phyloP scores from a whole-genome alignment of 345 rosid genomes.

The Eucalyptus marginata region DNA sequence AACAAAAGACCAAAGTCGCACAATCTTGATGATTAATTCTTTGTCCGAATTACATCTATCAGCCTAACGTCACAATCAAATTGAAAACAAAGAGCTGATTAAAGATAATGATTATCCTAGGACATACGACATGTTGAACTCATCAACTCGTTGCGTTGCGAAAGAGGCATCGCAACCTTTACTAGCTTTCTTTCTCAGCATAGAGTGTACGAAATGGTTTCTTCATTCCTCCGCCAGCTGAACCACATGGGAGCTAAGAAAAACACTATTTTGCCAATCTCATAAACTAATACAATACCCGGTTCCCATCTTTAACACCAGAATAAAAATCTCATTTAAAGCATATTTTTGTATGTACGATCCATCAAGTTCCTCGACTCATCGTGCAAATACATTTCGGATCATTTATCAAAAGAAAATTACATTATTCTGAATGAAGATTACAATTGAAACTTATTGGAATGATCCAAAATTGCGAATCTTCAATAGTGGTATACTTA shows the following conservation, averaged over 20 bases:
- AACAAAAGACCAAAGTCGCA: neutral
- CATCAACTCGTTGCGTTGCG: neutral
- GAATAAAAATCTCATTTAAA: neutral
- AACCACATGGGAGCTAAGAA: neutral
- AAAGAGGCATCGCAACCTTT: no score
- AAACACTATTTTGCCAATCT: neutral
- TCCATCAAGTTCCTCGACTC: neutral
- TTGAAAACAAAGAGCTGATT: neutral
- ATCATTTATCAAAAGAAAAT: neutral
- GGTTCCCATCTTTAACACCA: neutral
- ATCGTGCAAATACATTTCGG: neutral
- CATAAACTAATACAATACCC: neutral
- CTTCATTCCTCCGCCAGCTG: neutral
- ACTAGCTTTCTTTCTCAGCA: no score
- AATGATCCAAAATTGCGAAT: neutral
- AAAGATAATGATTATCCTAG: neutral
- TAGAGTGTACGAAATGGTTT: neutral
- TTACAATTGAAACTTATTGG: neutral
- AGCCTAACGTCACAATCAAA: neutral
- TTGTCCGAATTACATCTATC: neutral
- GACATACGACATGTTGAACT: neutral
- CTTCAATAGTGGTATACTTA: neutral
- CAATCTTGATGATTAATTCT: neutral
- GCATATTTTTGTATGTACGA: neutral
- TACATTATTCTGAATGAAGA: neutral